Evolutionary conservation across 2,329 filamentous ascomycete species (phyloP).

Genomic region (Hymenoscyphus infarciens): DNA sequence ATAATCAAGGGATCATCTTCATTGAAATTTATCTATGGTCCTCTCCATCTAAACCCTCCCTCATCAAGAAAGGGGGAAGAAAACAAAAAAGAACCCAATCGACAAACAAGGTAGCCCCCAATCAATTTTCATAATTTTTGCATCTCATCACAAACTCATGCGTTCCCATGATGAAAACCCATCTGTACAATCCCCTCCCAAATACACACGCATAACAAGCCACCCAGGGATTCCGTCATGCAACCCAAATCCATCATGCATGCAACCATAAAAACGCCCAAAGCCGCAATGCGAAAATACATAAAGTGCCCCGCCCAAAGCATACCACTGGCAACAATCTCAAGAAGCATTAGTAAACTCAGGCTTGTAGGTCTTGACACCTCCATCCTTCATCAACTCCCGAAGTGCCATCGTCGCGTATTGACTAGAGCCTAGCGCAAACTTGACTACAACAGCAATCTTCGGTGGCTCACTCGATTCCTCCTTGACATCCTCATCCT

Average conservation of each 20-base stretch:
- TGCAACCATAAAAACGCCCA: neutral
- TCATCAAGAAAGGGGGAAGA: neutral
- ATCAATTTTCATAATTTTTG: neutral
- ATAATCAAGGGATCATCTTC: neutral
- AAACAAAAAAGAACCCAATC: neutral
- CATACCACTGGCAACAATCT: neutral
- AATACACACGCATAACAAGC: neutral
- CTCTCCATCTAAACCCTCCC: neutral
- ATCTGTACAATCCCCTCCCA: neutral
- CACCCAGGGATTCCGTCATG: neutral
- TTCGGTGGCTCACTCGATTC: constrained; percentile 38
- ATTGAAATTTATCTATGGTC: neutral
- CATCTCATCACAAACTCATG: neutral
- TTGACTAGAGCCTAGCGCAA: constrained; percentile 74
- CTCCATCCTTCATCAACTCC: constrained; percentile 71
- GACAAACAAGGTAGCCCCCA: neutral
- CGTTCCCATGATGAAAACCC: too few species aligned
- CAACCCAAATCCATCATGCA: neutral
- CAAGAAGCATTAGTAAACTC: constrained; percentile 46
- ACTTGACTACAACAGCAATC: constrained; percentile 66
- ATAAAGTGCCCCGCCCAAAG: neutral
- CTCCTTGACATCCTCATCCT: neutral
- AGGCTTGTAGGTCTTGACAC: constrained; percentile 58
- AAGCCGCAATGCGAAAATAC: neutral
- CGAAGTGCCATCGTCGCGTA: constrained; percentile 82